Base-by-base conservation (phyloP, 2,329 filamentous ascomycete species). In the Monilinia vaccinii-corymbosi region DNA sequence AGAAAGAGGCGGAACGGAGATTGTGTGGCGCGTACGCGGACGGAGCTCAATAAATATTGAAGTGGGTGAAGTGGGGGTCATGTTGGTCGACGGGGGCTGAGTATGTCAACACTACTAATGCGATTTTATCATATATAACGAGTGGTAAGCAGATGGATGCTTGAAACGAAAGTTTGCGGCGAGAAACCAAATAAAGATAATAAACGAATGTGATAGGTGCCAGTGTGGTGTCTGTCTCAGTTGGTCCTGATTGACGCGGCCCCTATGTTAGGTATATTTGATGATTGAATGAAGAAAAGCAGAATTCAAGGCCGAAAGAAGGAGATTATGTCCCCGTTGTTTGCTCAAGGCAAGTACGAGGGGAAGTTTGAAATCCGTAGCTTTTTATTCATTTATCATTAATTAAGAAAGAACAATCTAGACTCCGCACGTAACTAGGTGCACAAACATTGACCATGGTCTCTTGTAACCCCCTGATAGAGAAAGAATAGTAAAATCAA, bases 301-400 rank as follows among this genome's bases (percentile, higher is more conserved):
- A 8, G 21, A 21, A 23, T 18, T 31, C 23, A 8, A 31, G 3
- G 9, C 50, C 18, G 13, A 49, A 5, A n/a, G 40, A 25, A 28
- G 25, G n/a, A 28, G 25, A 25, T 57, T 4, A 45, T 18, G 13
- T 25, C n/a, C 18, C 11, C 11, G 8, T n/a, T n/a, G n/a, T 21
- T 36, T 32, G 25, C 28, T 16, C 14, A 13, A 21, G 34, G 45
- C 21, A 57, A n/a, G 23, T 16, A 21, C 31, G 34, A 50, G 13
- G 10, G 11, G 23, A 28, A 50, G 38, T 7, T 32, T 23, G 2
- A 40, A 53, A 59, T 32, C 53, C 9, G 25, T 34, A 52, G 8
- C 40, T 32, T 59, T 52, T 51, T 52, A 44, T 58, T 58, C 56
- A 58, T 58, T 58, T 44, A 31, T 58, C 56, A 28, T 58, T 58